Evolutionary conservation across 129 eudicot genomes (phyloP).

Genomic region (Helichrysum umbraculigerum): DNA sequence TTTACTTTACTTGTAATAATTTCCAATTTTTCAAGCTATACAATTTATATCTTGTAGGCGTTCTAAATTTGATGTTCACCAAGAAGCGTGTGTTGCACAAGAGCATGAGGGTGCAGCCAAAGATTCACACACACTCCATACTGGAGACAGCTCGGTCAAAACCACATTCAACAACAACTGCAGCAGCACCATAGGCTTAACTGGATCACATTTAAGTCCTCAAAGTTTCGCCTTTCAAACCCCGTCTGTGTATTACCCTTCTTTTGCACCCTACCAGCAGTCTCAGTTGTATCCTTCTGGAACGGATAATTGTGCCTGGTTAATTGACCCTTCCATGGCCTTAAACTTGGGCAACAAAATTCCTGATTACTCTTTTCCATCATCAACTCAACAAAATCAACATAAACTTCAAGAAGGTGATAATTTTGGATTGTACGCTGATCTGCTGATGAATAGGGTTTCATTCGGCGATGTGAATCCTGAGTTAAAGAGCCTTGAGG

Average conservation of each 20-base stretch:
- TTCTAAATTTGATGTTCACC: not conserved
- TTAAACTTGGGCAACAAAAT: not conserved
- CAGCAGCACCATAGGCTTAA: not conserved
- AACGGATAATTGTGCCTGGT: not conserved
- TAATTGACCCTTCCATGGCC: conserved; percentile 7
- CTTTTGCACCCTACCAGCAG: not conserved
- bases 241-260: not conserved
- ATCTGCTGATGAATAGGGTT: conserved; percentile 23
- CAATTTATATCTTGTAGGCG: conserved; percentile 4
- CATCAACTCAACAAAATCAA: conserved; percentile 24
- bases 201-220: not conserved
- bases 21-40: not conserved
- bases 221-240: not conserved
- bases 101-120: conserved; percentile 7
- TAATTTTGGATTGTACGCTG: conserved; percentile 4
- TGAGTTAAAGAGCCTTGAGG: not conserved
- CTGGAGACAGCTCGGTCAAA: not conserved
- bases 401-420: not conserved
- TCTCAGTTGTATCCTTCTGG: not conserved
- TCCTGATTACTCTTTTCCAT: not conserved
- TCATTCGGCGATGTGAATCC: not conserved
- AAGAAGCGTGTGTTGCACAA: not conserved
- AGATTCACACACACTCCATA: not conserved
- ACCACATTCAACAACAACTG: not conserved
- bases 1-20: not conserved